Base-by-base conservation (phyloP, 75 land plant genomes). In the Selaginella tamariscina region DNA sequence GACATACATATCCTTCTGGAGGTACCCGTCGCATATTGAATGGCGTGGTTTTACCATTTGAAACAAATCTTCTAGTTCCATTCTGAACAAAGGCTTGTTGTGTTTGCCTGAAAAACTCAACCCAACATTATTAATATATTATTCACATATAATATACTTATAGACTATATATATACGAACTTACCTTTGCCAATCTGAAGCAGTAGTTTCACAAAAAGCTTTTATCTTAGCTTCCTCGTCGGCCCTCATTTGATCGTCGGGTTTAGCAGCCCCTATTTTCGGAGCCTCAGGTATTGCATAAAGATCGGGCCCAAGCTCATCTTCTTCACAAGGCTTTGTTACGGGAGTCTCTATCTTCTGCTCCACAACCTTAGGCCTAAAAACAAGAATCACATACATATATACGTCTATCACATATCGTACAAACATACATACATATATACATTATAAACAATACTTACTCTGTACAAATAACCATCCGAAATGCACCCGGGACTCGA, bases 301-400 rank as follows among this genome's bases (percentile, higher is more conserved):
- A 5, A 87, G 55, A 65, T 90, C 96, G 77, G 79, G 77, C 8
- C 96, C 96, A 90, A 90, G 85, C 54, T 87, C 96, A 83, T 90
- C n/a, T n/a, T n/a, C 15, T 39, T 5, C 49, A 39, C 11, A 5
- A 15, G 49, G 5, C 49, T 5, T 39, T 15, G 5, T 39, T 5
- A 39, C 49, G 15, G 49, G 49, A 39, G 5, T 39, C 15, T 39
- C 49, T 15, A 39, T 15, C 49, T 39, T 39, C 15, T 39, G 11
- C 49, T 39, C 49, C 49, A 39, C 49, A 39, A 39, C 49, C 15
- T 39, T 39, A 15, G 49, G 49, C 49, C 49, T 39, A 15, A 5
- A 5, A 39, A 39, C 49, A 5, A 39, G 49, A 39, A 15, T 15
- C 49, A 39, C 15, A 39, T 5, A 39, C 49, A 39, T 15, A 39